Percentiles rank a stretch among this genome's conserved stretches.
phyloP scores from a whole-genome alignment of 331 rosid genomes.

The Acacia pycnantha region DNA sequence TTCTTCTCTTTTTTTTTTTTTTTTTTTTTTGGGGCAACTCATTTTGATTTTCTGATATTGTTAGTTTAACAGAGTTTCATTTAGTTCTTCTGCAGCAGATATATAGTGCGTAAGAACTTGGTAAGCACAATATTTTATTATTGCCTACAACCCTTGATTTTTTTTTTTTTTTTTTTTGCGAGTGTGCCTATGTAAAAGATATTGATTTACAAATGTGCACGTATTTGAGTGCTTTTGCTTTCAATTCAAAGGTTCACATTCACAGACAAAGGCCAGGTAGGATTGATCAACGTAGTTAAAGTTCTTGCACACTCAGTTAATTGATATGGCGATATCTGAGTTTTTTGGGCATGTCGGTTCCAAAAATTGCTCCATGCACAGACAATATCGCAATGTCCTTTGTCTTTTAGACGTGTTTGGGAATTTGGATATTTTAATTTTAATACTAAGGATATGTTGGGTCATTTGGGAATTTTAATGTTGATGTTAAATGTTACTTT shows the following conservation, averaged over 20 bases:
- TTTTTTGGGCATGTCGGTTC: neutral
- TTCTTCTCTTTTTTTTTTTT: neutral
- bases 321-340: neutral
- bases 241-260: slow-evolving; percentile 6
- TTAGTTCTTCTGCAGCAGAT: slow-evolving; percentile 13
- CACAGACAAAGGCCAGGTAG: neutral
- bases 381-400: neutral
- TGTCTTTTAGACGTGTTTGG: too few relatives aligned
- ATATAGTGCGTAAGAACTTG: slow-evolving; percentile 17
- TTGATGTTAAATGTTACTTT: neutral
- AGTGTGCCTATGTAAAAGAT: neutral
- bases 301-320: neutral
- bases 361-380: neutral
- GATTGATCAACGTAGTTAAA: neutral
- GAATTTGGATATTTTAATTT: too few relatives aligned
- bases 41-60: slow-evolving; percentile 14
- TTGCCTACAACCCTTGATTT: neutral
- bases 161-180: too few relatives aligned
- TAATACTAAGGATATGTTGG: neutral
- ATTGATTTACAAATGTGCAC: neutral
- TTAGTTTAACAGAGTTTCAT: neutral
- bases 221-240: neutral
- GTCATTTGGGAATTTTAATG: neutral
- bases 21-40: neutral
- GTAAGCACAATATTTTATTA: neutral